phyloP scores from a whole-genome alignment of 108 stramenopile species.

The Licmophora abbreviata region DNA sequence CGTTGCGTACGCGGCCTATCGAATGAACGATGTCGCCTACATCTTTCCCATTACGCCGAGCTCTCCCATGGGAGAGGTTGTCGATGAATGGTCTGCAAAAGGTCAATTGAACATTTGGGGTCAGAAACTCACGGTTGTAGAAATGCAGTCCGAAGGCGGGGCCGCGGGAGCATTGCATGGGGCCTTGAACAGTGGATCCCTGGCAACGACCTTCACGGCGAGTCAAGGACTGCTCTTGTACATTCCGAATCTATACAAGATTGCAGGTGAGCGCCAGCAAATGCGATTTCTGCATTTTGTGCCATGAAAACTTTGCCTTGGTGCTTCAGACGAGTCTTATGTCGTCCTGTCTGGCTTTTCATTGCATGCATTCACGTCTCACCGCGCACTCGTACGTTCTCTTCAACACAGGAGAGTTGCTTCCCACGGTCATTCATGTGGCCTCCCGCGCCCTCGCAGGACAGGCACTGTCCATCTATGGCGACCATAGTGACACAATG shows the following conservation, averaged over 20 bases:
- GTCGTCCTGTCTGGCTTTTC: too few species aligned
- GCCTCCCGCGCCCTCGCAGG: slow-evolving; percentile 52
- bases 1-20: slow-evolving; percentile 46
- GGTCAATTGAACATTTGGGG: slow-evolving; percentile 47
- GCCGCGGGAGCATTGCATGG: slow-evolving; percentile 59
- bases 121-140: slow-evolving; percentile 47
- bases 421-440: slow-evolving; percentile 58
- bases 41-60: slow-evolving; percentile 60
- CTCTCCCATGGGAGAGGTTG: slow-evolving; percentile 51
- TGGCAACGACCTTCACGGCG: slow-evolving; percentile 53
- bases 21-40: slow-evolving; percentile 55
- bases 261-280: slow-evolving; percentile 24
- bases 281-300: not conserved
- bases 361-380: not conserved
- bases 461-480: slow-evolving; percentile 50
- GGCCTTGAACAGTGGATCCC: slow-evolving; percentile 39
- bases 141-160: slow-evolving; percentile 42
- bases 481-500: slow-evolving; percentile 60
- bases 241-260: slow-evolving; percentile 62
- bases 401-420: slow-evolving; percentile 21
- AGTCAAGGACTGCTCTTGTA: slow-evolving; percentile 49
- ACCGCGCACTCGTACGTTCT: not conserved
- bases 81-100: slow-evolving; percentile 46
- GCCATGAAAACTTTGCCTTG: too few species aligned
- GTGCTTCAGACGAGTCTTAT: too few species aligned